Evolutionary conservation across 1,139 yeast species (phyloP).

Genomic region (Geotrichum australiense): DNA sequence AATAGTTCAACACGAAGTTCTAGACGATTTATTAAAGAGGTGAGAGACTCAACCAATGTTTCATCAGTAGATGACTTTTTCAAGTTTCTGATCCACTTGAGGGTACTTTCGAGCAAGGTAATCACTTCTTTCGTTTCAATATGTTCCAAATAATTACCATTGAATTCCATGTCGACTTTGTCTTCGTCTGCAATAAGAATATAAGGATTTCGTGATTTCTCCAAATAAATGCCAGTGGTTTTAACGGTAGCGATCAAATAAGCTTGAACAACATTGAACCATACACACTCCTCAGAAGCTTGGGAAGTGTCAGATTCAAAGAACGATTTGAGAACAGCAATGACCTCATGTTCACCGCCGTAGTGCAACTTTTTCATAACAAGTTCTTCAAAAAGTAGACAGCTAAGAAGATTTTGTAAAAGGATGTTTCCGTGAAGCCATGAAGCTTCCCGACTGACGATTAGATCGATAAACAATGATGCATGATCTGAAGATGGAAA

Average conservation of each 20-base stretch:
- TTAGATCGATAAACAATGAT: slow-evolving; percentile 28
- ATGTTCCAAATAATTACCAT: slow-evolving; percentile 23
- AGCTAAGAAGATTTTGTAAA: slow-evolving; percentile 34
- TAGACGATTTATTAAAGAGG: slow-evolving; percentile 18
- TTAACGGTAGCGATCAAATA: slow-evolving; percentile 28
- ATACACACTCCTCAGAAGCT: slow-evolving; percentile 12
- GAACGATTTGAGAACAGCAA: slow-evolving; percentile 6
- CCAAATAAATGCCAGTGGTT: slow-evolving; percentile 16
- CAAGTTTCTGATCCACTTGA: slow-evolving; percentile 12
- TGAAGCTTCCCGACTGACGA: slow-evolving; percentile 32
- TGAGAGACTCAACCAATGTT: slow-evolving; percentile 9
- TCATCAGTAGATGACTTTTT: slow-evolving; percentile 12
- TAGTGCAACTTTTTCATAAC: slow-evolving; percentile 20
- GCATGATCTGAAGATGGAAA: slow-evolving; percentile 24
- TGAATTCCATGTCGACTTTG: slow-evolving; percentile 12
- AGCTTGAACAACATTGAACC: slow-evolving; percentile 25
- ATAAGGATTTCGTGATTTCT: slow-evolving; percentile 4
- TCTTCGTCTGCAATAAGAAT: slow-evolving; percentile 14
- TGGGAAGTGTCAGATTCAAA: slow-evolving; percentile 2
- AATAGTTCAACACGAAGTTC: slow-evolving; percentile 22
- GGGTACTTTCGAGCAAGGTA: slow-evolving; percentile 23
- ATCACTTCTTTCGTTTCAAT: slow-evolving; percentile 22
- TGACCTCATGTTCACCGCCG: slow-evolving; percentile 1
- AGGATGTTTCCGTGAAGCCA: slow-evolving; percentile 37
- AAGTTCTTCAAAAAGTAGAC: slow-evolving; percentile 33